These are phyloP conservation scores for Castanospermum australe DNA, from an alignment of 306 rosid species.

Conservation along the genomic window DNA sequence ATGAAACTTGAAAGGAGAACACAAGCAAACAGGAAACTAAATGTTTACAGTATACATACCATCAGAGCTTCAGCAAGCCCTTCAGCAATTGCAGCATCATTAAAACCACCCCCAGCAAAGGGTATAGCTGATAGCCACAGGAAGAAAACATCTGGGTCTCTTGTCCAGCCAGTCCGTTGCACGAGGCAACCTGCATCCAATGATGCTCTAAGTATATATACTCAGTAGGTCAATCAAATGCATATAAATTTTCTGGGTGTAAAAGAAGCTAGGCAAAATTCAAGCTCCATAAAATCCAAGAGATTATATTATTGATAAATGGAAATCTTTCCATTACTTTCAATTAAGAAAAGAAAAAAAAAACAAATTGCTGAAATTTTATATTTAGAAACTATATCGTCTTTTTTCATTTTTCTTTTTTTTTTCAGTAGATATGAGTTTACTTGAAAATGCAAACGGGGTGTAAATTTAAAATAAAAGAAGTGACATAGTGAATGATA, in stretches of 20 bases:
- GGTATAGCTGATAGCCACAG: slow-evolving; percentile 79
- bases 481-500: background rate
- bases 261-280: slow-evolving; percentile 5
- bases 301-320: background rate
- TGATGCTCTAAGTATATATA: slow-evolving; percentile 20
- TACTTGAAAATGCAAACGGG: background rate
- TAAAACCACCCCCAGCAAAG: slow-evolving; percentile 88
- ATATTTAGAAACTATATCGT: slow-evolving; percentile 10
- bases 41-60: slow-evolving; percentile 44
- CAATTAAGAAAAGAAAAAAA: background rate
- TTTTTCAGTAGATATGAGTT: background rate
- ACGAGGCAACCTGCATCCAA: slow-evolving; percentile 70
- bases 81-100: slow-evolving; percentile 95
- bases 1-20: slow-evolving; percentile 22
- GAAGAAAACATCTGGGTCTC: slow-evolving; percentile 71
- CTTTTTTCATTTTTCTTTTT: background rate
- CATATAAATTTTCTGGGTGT: slow-evolving; percentile 2
- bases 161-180: slow-evolving; percentile 91
- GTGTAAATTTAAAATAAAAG: background rate
- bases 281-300: slow-evolving; percentile 17
- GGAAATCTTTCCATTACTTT: slow-evolving; percentile 8
- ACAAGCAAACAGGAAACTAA: slow-evolving; percentile 1
- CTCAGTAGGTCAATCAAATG: slow-evolving; percentile 11
- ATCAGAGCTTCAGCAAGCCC: slow-evolving; percentile 96
- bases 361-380: background rate